A percentile compares a stretch with the other conserved stretches of the same genome.
Evolutionary conservation across 2,329 filamentous ascomycete species (phyloP).

Genomic region (Aspergillus pseudotamarii): DNA sequence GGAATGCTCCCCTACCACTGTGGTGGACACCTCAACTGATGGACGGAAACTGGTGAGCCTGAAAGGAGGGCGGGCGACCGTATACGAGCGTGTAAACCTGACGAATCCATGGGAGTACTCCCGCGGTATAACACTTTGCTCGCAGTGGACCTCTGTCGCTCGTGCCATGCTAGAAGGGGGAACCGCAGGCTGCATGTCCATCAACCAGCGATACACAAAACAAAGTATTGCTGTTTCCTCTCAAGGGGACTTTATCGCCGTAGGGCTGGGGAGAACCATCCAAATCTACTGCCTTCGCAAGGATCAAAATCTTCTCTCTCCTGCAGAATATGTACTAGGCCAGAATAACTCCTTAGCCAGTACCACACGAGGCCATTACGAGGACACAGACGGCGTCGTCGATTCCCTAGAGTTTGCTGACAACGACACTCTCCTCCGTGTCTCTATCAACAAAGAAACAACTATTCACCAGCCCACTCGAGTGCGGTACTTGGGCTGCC

Average conservation of each 20-base stretch:
- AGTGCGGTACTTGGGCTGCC: slow-evolving; percentile 26
- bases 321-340: slow-evolving; percentile 21
- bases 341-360: slow-evolving; percentile 9
- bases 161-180: slow-evolving; percentile 14
- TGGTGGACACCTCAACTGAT: slow-evolving; percentile 14
- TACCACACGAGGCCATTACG: slow-evolving; percentile 11
- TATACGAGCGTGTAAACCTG: slow-evolving; percentile 9
- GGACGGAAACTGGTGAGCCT: slow-evolving; percentile 13
- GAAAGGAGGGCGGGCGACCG: slow-evolving; percentile 16
- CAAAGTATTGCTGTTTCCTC: slow-evolving; percentile 22
- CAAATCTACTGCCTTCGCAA: slow-evolving; percentile 24
- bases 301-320: slow-evolving; percentile 5
- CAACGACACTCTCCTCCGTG: slow-evolving; percentile 23
- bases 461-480: slow-evolving; percentile 20
- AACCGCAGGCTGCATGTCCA: slow-evolving; percentile 6
- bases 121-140: slow-evolving; percentile 18
- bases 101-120: slow-evolving; percentile 10
- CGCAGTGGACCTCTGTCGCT: slow-evolving; percentile 23
- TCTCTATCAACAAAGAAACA: slow-evolving; percentile 20
- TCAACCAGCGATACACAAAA: slow-evolving; percentile 19
- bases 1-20: slow-evolving; percentile 14
- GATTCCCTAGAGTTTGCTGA: slow-evolving; percentile 24
- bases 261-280: slow-evolving; percentile 21
- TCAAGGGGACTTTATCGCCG: slow-evolving; percentile 18
- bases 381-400: slow-evolving; percentile 24